Base-by-base conservation (phyloP, 805 yeast genomes). In the Wickerhamomyces queroliae region DNA sequence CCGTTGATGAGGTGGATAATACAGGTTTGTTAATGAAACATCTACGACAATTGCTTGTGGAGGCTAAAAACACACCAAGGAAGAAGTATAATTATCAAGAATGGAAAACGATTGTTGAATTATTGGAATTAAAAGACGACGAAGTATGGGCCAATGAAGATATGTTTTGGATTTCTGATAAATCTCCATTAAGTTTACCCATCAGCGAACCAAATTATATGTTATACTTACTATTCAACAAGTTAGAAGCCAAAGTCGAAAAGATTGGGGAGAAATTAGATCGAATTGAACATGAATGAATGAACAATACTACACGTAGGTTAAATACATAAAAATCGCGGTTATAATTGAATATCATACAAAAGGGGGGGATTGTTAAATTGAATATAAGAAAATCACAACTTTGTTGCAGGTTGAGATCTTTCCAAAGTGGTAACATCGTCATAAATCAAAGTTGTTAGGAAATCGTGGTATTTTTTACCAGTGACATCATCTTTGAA, bases 361-460 rank as follows among this genome's bases (percentile, higher is more conserved):
- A n/a, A n/a, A n/a, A n/a, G n/a, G n/a, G n/a, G n/a, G n/a, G n/a
- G n/a, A n/a, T n/a, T n/a, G n/a, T n/a, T n/a, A n/a, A n/a, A n/a
- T n/a, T n/a, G n/a, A n/a, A n/a, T n/a, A n/a, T n/a, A 23, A 27
- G 20, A 35, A n/a, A 17, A 10, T 46, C 32, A 50, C 34, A 50
- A 42, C 38, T 45, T 50, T 9, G 45, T 39, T 13, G 55, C 55
- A 6, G 44, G 38, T 2, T 33, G 23, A 10, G 50, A 19, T 48
- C 52, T 53, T 37, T 50, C 66, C 33, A 64, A 42, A 3, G 84
- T 77, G 35, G 80, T 74, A 42, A 80, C 73, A 41, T 84, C 85
- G 50, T 83, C 89, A 59, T 84, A 84, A 56, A 84, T 70, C 62
- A 83, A 69, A 26, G 82, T 79, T 35, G 95, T 84, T 53, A 84